Percentiles rank a stretch among this genome's conserved stretches.
phyloP scores from a whole-genome alignment of 805 yeast genomes.

The Nakazawaea ernobii region DNA sequence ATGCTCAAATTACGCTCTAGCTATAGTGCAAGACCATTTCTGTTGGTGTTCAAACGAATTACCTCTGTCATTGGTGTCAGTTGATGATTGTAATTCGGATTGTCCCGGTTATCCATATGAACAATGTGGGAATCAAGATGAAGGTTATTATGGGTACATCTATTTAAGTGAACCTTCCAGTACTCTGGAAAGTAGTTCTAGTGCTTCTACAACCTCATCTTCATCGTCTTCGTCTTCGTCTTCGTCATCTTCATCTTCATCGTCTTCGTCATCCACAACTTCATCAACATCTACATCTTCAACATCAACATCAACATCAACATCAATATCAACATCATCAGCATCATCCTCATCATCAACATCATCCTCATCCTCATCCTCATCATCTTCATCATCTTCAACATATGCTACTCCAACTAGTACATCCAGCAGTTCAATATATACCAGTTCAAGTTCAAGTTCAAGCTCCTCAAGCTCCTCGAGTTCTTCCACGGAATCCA shows the following conservation, averaged over 20 bases:
- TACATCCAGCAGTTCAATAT: neutral
- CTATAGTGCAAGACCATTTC: constrained; percentile 33
- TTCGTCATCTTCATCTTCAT: neutral
- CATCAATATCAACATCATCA: neutral
- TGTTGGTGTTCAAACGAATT: constrained; percentile 47
- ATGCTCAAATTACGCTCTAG: constrained; percentile 36
- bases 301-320: neutral
- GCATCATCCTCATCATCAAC: too few species aligned
- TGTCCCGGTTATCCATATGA: constrained; percentile 44
- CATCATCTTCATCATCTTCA: too few species aligned
- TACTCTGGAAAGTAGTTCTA: neutral
- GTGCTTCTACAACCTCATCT: neutral
- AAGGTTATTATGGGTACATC: constrained; percentile 21
- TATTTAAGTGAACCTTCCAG: constrained; percentile 9
- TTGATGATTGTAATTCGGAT: constrained; percentile 27
- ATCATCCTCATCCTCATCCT: too few species aligned
- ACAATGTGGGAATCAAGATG: constrained; percentile 27
- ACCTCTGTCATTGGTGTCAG: constrained; percentile 32
- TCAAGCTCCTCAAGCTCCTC: too few species aligned
- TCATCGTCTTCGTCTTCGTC: neutral
- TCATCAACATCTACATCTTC: neutral
- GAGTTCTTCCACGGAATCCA: too few species aligned
- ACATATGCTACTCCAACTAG: neutral
- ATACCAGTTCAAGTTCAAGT: too few species aligned
- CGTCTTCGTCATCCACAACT: neutral